These are phyloP conservation scores for Lecanicillium sp. DNA, from an alignment of 2,329 filamentous ascomycete genomes.

Conservation along the genomic window DNA sequence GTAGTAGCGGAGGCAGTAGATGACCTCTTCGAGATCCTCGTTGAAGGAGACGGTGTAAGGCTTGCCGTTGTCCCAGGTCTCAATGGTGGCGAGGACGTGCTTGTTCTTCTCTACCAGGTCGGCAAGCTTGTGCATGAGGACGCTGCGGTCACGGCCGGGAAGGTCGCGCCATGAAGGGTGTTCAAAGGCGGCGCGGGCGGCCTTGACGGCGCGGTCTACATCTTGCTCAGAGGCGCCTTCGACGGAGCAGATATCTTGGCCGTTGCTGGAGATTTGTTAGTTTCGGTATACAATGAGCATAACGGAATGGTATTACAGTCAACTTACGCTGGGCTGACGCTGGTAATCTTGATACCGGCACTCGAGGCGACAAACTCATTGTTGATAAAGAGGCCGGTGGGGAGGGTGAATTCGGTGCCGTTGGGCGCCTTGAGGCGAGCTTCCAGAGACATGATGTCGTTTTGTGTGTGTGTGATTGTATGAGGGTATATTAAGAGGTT, in stretches of 20 bases:
- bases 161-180: slow-evolving; percentile 62
- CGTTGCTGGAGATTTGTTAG: slow-evolving; percentile 15
- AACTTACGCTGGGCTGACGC: slow-evolving; percentile 45
- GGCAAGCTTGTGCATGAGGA: slow-evolving; percentile 62
- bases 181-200: slow-evolving; percentile 59
- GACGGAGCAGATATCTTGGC: slow-evolving; percentile 23
- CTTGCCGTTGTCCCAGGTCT: slow-evolving; percentile 76
- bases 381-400: slow-evolving; percentile 68
- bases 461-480: background rate
- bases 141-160: slow-evolving; percentile 55
- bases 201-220: slow-evolving; percentile 23
- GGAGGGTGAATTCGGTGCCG: slow-evolving; percentile 57
- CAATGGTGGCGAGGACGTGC: slow-evolving; percentile 38
- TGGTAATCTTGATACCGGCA: slow-evolving; percentile 46
- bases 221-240: slow-evolving; percentile 21
- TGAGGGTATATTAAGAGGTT: slow-evolving; percentile 1
- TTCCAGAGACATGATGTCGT: slow-evolving; percentile 9
- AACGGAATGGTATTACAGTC: background rate
- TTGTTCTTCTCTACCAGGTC: slow-evolving; percentile 60
- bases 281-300: background rate
- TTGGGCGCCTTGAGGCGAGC: slow-evolving; percentile 37
- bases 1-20: slow-evolving; percentile 58
- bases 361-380: slow-evolving; percentile 61
- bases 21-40: slow-evolving; percentile 50
- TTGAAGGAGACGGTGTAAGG: slow-evolving; percentile 57